A percentile compares a stretch with the other conserved stretches of the same genome.
These are phyloP conservation scores for Candida silvicultrix DNA, from an alignment of 805 yeast genomes.

Conservation along the genomic window DNA sequence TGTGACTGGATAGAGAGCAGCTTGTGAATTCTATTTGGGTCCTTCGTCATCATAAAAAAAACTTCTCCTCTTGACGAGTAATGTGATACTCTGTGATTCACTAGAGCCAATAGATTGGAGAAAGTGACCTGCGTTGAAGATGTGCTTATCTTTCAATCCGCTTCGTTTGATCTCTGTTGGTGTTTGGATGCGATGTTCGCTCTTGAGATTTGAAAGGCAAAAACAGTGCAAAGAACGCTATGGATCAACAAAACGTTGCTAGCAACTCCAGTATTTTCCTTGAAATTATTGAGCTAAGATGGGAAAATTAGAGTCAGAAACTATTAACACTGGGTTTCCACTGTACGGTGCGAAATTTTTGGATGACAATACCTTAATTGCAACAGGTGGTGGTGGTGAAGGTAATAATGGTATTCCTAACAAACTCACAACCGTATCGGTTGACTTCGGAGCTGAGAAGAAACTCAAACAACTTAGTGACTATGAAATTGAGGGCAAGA, in stretches of 20 bases:
- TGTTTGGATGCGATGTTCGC: no score
- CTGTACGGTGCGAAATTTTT: slow-evolving; percentile 73
- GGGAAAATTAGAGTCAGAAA: background rate
- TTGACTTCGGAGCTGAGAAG: slow-evolving; percentile 42
- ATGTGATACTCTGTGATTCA: no score
- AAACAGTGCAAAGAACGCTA: no score
- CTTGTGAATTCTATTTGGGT: slow-evolving; percentile 4
- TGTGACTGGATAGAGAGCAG: slow-evolving; percentile 73
- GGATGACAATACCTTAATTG: slow-evolving; percentile 51
- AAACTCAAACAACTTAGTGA: slow-evolving; percentile 59
- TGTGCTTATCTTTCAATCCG: no score
- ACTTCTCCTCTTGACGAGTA: no score
- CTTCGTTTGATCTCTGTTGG: no score
- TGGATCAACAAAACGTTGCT: no score
- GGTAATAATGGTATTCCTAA: slow-evolving; percentile 87
- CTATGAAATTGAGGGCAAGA: slow-evolving; percentile 50
- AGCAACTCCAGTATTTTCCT: no score
- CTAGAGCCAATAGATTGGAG: no score
- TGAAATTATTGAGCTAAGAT: no score
- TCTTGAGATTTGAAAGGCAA: no score
- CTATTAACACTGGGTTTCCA: slow-evolving; percentile 53
- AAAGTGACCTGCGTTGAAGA: no score
- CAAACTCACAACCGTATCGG: slow-evolving; percentile 60
- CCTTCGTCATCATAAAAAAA: background rate
- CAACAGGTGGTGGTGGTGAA: slow-evolving; percentile 95